Conservation (phyloP, 768 basidiomycete genomes). For the Zangia roseola region DNA sequence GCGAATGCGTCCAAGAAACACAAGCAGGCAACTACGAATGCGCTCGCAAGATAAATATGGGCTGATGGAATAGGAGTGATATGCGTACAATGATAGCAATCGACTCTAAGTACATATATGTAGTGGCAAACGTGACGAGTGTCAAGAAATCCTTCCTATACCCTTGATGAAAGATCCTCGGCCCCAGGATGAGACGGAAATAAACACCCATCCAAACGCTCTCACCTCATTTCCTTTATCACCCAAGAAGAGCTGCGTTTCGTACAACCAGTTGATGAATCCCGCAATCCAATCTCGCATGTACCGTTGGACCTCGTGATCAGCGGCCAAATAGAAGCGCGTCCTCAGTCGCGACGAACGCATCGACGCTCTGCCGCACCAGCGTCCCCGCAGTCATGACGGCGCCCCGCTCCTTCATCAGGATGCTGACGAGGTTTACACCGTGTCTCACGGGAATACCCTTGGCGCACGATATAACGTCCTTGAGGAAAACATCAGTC, state of each 20-base stretch:
- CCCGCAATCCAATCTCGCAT: slow-evolving; percentile 56
- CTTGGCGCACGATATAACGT: slow-evolving; percentile 54
- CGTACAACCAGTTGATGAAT: slow-evolving; percentile 62
- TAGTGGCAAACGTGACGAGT: not conserved
- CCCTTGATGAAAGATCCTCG: not conserved
- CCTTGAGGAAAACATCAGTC: slow-evolving; percentile 38
- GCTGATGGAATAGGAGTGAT: not conserved
- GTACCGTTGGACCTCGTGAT: slow-evolving; percentile 36
- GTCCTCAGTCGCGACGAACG: slow-evolving; percentile 27
- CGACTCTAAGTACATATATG: not conserved
- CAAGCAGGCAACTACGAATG: not conserved
- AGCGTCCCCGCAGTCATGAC: slow-evolving; percentile 20
- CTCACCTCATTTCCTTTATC: slow-evolving; percentile 55
- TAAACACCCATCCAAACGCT: slow-evolving; percentile 62
- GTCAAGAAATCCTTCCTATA: slow-evolving; percentile 10
- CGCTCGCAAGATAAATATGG: not conserved
- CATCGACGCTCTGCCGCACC: slow-evolving; percentile 29
- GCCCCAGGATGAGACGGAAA: slow-evolving; percentile 26
- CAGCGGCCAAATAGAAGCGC: slow-evolving; percentile 14
- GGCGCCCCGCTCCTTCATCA: slow-evolving; percentile 46
- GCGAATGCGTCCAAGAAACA: not conserved
- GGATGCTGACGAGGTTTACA: slow-evolving; percentile 50
- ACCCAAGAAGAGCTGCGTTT: slow-evolving; percentile 60
- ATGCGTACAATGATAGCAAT: not conserved
- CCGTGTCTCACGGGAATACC: slow-evolving; percentile 36